These are phyloP conservation scores for Suillus luteus DNA, from an alignment of 768 basidiomycete species.

Conservation along the genomic window DNA sequence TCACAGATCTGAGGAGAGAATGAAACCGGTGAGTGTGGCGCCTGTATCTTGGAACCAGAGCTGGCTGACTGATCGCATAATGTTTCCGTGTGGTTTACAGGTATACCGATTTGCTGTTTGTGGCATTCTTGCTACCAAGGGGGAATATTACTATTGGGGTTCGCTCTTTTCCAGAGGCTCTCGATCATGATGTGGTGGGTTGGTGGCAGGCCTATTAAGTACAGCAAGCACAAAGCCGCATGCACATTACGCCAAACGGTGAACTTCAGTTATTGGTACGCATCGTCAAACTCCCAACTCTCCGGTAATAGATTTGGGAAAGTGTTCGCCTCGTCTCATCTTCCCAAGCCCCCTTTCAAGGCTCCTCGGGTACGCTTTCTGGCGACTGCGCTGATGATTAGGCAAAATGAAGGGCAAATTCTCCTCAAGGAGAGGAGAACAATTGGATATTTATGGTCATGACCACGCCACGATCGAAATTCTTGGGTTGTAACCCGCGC, in stretches of 20 bases:
- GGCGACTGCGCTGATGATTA: background rate
- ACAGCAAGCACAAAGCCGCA: slow-evolving; percentile 3
- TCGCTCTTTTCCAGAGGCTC: background rate
- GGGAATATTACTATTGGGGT: background rate
- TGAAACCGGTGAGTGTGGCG: background rate
- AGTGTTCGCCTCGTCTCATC: background rate
- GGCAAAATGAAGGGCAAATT: background rate
- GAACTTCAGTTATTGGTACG: slow-evolving; percentile 1
- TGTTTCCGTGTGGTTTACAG: background rate
- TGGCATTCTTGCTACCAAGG: background rate
- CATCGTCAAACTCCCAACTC: background rate
- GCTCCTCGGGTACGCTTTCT: slow-evolving; percentile 1
- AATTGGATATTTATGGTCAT: background rate
- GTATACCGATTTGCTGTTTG: background rate
- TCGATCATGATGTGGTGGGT: background rate
- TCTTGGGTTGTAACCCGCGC: background rate
- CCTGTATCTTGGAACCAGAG: background rate
- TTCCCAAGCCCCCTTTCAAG: slow-evolving; percentile 2
- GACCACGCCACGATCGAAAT: slow-evolving; percentile 2
- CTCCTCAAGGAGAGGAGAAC: background rate
- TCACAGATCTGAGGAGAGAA: background rate
- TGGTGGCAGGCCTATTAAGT: background rate
- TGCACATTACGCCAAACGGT: background rate
- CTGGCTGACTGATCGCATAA: background rate
- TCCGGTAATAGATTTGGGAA: background rate